Conservation (phyloP, 148 eudicot genomes). For the Silene conica region DNA sequence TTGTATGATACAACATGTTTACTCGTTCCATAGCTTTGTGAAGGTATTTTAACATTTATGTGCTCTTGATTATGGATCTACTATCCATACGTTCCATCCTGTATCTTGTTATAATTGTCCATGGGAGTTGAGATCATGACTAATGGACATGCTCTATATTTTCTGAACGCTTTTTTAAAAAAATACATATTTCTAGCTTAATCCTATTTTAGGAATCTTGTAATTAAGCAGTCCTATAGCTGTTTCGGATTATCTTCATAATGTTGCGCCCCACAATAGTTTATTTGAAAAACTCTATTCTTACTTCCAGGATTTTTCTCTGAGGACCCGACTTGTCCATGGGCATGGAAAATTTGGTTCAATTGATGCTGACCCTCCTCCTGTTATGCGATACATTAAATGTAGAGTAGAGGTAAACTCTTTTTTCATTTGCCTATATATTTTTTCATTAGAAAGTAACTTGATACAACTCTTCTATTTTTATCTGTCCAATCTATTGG, state of each 20-base stretch:
- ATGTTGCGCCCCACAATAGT: not conserved
- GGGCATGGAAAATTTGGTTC: constrained; percentile 99
- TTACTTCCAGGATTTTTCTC: constrained; percentile 72
- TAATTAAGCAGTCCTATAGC: not conserved
- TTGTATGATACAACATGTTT: not conserved
- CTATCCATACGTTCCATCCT: too few relatives aligned
- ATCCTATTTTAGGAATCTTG: not conserved
- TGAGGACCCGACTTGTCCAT: constrained; percentile 82
- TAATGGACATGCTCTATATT: not conserved
- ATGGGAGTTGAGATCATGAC: not conserved
- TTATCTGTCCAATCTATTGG: not conserved
- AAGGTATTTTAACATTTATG: not conserved
- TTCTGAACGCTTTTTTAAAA: not conserved
- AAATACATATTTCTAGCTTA: not conserved
- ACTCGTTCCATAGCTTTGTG: not conserved
- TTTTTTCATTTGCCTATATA: not conserved
- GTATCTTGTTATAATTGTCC: not conserved
- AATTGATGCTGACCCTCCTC: constrained; percentile 95
- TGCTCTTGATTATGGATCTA: not conserved
- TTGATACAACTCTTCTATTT: not conserved
- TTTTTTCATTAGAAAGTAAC: too few relatives aligned
- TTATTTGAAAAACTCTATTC: constrained; percentile 2
- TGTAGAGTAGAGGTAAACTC: constrained; percentile 84
- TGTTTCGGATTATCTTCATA: not conserved
- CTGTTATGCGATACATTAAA: constrained; percentile 99